phyloP scores from a whole-genome alignment of 371 early-diverging fungal genomes.

The Zychaea mexicana region DNA sequence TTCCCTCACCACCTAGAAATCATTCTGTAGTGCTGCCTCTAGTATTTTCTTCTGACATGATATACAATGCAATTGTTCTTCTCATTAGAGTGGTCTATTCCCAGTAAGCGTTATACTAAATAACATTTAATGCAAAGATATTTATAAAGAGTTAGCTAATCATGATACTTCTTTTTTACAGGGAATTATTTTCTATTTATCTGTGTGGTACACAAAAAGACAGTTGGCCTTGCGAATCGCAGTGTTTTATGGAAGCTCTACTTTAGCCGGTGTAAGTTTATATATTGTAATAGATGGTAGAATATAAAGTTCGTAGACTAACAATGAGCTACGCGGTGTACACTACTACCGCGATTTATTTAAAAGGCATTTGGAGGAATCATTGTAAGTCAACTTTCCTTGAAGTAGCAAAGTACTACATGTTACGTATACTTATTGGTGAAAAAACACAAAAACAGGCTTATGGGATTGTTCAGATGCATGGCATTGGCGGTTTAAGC shows the following conservation, averaged over 20 bases:
- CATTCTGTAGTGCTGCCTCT: background rate
- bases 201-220: slow-evolving; percentile 48
- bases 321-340: background rate
- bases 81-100: slow-evolving; percentile 49
- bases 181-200: slow-evolving; percentile 50
- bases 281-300: background rate
- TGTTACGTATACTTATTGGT: background rate
- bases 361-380: slow-evolving; percentile 55
- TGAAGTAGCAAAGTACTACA: background rate
- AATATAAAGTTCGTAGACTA: background rate
- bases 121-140: background rate
- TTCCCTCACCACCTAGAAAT: background rate
- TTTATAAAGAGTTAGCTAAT: background rate
- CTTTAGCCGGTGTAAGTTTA: slow-evolving; percentile 67
- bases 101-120: slow-evolving; percentile 24
- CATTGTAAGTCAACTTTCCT: slow-evolving; percentile 21
- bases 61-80: too few relatives aligned
- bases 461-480: slow-evolving; percentile 60
- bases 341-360: background rate
- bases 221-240: slow-evolving; percentile 78
- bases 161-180: background rate
- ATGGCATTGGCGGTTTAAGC: slow-evolving; percentile 42
- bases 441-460: slow-evolving; percentile 28
- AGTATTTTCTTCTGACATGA: background rate
- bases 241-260: slow-evolving; percentile 63